These are phyloP conservation scores for Chytriomyces sp. DNA, from an alignment of 192 early-diverging fungal species.

Conservation along the genomic window DNA sequence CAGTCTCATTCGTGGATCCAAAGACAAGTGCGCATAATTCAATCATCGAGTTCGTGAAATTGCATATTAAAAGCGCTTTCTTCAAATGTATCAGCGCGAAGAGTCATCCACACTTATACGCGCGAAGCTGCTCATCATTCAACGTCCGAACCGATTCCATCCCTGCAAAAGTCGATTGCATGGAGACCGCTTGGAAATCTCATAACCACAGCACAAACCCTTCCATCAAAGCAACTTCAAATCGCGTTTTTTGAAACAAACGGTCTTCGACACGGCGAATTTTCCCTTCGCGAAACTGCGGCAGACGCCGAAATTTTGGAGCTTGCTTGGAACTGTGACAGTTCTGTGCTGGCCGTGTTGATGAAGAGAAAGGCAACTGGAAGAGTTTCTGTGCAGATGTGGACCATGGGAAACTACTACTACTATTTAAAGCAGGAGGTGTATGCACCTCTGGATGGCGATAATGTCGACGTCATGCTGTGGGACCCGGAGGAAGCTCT, in stretches of 20 bases:
- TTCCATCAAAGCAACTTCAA: constrained; percentile 75
- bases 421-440: constrained; percentile 96
- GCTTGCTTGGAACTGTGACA: constrained; percentile 87
- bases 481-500: constrained; percentile 87
- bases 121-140: constrained; percentile 85
- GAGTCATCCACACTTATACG: constrained; percentile 79
- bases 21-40: constrained; percentile 13
- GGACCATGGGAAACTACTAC: constrained; percentile 93
- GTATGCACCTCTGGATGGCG: constrained; percentile 18
- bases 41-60: neutral
- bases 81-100: constrained; percentile 44
- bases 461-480: constrained; percentile 53
- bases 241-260: constrained; percentile 95
- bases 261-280: constrained; percentile 92
- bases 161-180: constrained; percentile 75
- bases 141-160: constrained; percentile 77
- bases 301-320: constrained; percentile 50
- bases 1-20: constrained; percentile 71
- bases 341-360: constrained; percentile 79
- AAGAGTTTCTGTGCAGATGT: constrained; percentile 74
- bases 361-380: constrained; percentile 33
- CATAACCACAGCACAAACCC: constrained; percentile 78
- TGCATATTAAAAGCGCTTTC: neutral
- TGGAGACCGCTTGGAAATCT: constrained; percentile 89
- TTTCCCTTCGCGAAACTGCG: constrained; percentile 69